Evolutionary conservation across 768 basidiomycete species (phyloP), one percentile per base, ranked within the genome.

Genomic region (Leccinum incarnatum): DNA sequence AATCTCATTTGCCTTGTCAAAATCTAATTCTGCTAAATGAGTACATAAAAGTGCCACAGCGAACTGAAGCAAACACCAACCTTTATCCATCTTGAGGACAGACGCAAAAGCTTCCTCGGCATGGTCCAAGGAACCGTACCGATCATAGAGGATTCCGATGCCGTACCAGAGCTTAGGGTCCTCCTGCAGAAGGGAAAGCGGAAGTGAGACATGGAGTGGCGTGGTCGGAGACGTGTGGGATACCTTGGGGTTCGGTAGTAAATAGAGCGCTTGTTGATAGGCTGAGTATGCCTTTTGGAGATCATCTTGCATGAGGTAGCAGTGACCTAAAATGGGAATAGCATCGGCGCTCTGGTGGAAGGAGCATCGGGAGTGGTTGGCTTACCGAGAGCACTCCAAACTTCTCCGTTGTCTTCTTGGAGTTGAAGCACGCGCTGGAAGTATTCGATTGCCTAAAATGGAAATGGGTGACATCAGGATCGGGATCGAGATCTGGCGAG

Each of bases 151-250:
- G 57, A 98, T 98, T 34, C 97, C 97, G 70, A 99, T 98, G 36
- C 97, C 97, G 71, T 98, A 99, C 97, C 97, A 99, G 9, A 99
- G 81, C 71, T 98, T 98, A 4, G 96, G 95, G 74, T 99, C 97
- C 83, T 98, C 87, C 82, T 87, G 66, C 30, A 59, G 30, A 49
- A 40, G 48, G 42, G 11, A 45, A 45, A 55, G 19, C 11, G 53
- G 53, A 51, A 34, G 58, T 63, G 50, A 62, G 25, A 51, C 5
- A 59, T 51, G 56, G 42, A 45, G 42, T 45, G 62, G 32, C 30
- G 52, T 48, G 23, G 54, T 29, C 5, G 23, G 54, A 29, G 55
- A 40, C 46, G 21, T 17, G n/a, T 23, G 58, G 67, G 73, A 29
- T 65, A 91, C 93, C 81, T 97, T 97, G 15, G 96, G 96, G 67